Evolutionary conservation across 1,139 yeast species (phyloP), one percentile per base, ranked within the genome.

Genomic region (Debaryomycetaceae sp.): DNA sequence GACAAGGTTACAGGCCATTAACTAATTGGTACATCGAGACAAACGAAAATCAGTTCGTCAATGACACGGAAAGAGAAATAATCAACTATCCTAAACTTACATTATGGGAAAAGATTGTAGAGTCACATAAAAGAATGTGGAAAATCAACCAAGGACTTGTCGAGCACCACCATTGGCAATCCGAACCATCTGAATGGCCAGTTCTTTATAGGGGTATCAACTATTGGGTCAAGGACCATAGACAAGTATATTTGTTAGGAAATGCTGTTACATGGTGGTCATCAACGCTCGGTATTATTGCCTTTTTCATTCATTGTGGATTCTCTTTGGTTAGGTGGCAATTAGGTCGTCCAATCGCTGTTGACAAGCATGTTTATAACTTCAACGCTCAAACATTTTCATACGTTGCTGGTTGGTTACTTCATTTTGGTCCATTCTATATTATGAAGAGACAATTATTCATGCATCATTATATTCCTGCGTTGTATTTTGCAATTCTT

Each of bases 391-490:
- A 87, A 54, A 77, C 79, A 33, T 72, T 85, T 39, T 76, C 80
- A 38, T 89, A 79, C 61, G 59, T 83, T 39, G 59, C 83, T 13
- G 98, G 96, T 30, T 92, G 96, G 94, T 75, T 75, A 30, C 52
- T 87, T 45, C 98, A 92, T 63, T 87, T 82, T 59, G 67, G 76
- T 52, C 98, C 98, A 46, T 91, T 92, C 42, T 91, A 79, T 71
- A 70, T 92, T 46, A 91, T 91, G 98, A 92, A 85, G 22, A 83
- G 98, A 65, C 98, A 89, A 67, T 69, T 92, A 63, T 91, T 91
- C 70, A 71, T 92, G 54, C 97, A 91, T 61, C 98, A 91, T 63
- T 91, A 92, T 61, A 70, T 92, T 50, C 96, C 96, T 41, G 85
- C 96, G 4, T 79, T 87, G 38, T 92, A 89, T 67, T 91, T 92